Evolutionary conservation across 176 grass and related monocot species (phyloP).

Genomic region (Avena sativa): DNA sequence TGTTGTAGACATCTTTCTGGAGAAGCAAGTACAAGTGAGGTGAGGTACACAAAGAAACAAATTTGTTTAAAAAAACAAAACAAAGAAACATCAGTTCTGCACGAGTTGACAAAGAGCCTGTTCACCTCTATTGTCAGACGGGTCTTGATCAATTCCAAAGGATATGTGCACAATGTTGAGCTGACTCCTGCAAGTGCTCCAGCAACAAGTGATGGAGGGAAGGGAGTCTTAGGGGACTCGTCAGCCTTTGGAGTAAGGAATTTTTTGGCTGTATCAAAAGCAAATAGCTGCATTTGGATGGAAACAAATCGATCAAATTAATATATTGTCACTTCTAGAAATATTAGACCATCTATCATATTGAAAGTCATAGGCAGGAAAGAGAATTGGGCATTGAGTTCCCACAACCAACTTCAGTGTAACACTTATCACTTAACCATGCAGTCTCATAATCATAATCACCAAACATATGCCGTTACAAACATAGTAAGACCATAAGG

Average conservation of each 20-base stretch:
- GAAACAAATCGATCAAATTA: conserved; percentile 8
- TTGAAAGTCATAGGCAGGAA: background rate
- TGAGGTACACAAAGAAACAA: conserved; percentile 22
- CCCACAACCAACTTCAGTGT: background rate
- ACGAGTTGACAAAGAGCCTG: background rate
- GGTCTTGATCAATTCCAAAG: conserved; percentile 92
- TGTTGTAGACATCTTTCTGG: conserved; percentile 91
- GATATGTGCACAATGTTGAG: conserved; percentile 97
- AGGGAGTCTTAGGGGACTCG: conserved; percentile 60
- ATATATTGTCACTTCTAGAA: background rate
- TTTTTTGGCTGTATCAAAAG: conserved; percentile 96
- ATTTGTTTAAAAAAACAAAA: background rate
- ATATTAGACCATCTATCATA: conserved; percentile 5
- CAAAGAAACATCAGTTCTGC: conserved; percentile 8
- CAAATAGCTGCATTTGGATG: conserved; percentile 78
- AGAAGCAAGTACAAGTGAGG: conserved; percentile 32
- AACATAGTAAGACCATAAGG: background rate
- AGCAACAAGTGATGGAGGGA: conserved; percentile 80
- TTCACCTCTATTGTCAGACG: conserved; percentile 93
- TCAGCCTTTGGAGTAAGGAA: conserved; percentile 77
- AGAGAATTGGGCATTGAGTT: background rate
- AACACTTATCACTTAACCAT: background rate
- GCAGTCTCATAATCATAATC: background rate
- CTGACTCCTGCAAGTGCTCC: conserved; percentile 97
- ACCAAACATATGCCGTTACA: background rate